Base-by-base conservation (phyloP, 768 basidiomycete species). In the Hortiboletus campestris region DNA sequence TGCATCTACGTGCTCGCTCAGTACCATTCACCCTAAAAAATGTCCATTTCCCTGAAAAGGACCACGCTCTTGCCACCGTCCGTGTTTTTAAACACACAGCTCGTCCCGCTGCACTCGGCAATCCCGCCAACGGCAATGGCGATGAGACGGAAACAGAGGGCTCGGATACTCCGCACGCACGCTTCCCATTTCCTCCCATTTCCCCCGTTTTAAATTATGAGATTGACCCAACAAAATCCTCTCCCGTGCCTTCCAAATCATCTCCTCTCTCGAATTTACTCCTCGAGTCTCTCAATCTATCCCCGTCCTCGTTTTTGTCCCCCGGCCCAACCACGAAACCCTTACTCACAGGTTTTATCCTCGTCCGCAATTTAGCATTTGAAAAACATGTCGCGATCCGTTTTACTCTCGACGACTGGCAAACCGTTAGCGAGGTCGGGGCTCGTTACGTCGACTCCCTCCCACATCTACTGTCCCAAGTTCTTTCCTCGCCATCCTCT, bases 321-420 rank as follows among this genome's bases (percentile, higher is more conserved):
- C 14, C 45, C 7, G 14, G 8, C 12, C 4, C 44, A 2, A 5
- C 49, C 14, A n/a, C 22, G 13, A 62, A 65, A 67, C 40, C 72
- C 57, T 6, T 69, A 74, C 78, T 97, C 14, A 75, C 79, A 2
- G 96, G 96, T 7, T 84, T 88, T 9, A 73, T 97, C 53, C 80
- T 92, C 46, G 92, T 94, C 19, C 83, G 86, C 61, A 98, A 98
- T 69, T 61, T 97, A 50, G 76, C 89, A 0, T 98, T 89, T 58
- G 86, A 90, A 69, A 98, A 98, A 73, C 78, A 81, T 49, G 86
- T 98, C 44, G 85, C 82, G 0, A 80, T 97, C 1, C 78, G 95
- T 1, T 98, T 95, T 69, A 98, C 96, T 2, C 76, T 96, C 45
- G 96, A 98, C 70, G 85, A 89, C 46, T 98, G 96, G 96, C 84